These are phyloP conservation scores for Aspergillus tanneri DNA, from an alignment of 2,329 filamentous ascomycete species.

Conservation along the genomic window DNA sequence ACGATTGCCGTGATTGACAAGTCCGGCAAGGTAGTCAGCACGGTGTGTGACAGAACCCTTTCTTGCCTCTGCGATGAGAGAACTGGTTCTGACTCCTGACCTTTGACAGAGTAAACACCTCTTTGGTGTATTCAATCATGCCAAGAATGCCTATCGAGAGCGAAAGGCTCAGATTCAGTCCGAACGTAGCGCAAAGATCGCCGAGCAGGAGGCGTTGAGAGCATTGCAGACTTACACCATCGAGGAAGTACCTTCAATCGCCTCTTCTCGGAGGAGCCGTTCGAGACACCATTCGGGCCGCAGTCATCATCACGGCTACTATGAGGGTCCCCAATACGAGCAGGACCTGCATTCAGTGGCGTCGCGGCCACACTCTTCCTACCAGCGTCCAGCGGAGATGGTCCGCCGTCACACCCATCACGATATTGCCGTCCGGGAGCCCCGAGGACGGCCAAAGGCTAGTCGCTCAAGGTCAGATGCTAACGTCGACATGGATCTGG, in stretches of 20 bases:
- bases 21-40: conserved; percentile 87
- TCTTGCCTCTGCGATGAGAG: conserved; percentile 4
- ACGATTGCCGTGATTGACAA: conserved; percentile 88
- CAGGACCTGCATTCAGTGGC: conserved; percentile 30
- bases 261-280: conserved; percentile 44
- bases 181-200: conserved; percentile 60
- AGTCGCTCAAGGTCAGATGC: conserved; percentile 34
- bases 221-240: conserved; percentile 53
- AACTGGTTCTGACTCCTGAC: conserved; percentile 23
- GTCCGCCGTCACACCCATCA: conserved; percentile 42
- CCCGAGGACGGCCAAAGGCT: conserved; percentile 23
- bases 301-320: conserved; percentile 23
- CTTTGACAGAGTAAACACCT: conserved; percentile 77
- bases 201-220: conserved; percentile 61
- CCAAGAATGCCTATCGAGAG: conserved; percentile 81
- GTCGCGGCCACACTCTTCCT: conserved; percentile 21
- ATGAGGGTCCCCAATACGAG: conserved; percentile 27
- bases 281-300: conserved; percentile 34
- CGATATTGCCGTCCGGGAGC: conserved; percentile 31
- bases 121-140: conserved; percentile 87
- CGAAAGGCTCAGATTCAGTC: conserved; percentile 79
- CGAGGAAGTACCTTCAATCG: conserved; percentile 48
- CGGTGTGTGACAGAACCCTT: conserved; percentile 55
- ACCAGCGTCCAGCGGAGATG: conserved; percentile 25
- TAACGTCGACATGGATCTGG: conserved; percentile 81